phyloP scores from a whole-genome alignment of 148 eudicot genomes.

The Mesembryanthemum crystallinum region DNA sequence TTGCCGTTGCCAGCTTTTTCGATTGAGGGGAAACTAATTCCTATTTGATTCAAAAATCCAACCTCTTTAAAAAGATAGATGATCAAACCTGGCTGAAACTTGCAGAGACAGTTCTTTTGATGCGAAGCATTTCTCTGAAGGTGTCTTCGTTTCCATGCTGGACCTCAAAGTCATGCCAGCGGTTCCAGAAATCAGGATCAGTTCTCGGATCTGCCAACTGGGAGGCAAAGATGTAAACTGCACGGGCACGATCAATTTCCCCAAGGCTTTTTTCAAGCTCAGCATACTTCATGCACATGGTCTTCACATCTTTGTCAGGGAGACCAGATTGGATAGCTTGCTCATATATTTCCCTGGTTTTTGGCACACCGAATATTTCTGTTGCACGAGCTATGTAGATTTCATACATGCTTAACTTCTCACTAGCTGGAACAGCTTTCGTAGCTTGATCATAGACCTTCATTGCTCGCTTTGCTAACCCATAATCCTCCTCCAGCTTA shows the following conservation, averaged over 20 bases:
- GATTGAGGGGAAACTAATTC: neutral
- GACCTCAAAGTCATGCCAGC: conserved; percentile 91
- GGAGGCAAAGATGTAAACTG: conserved; percentile 57
- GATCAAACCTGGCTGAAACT: conserved; percentile 74
- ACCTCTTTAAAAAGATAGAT: neutral
- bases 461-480: conserved; percentile 93
- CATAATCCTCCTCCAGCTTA: conserved; percentile 85
- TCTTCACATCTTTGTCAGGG: conserved; percentile 84
- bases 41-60: neutral
- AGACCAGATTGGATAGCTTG: conserved; percentile 89
- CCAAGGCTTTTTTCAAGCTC: conserved; percentile 96
- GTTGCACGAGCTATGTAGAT: conserved; percentile 91
- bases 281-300: conserved; percentile 84
- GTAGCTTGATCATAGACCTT: conserved; percentile 87
- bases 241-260: conserved; percentile 89
- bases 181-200: conserved; percentile 76
- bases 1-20: neutral
- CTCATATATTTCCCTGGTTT: conserved; percentile 87
- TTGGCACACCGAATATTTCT: conserved; percentile 90
- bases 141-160: conserved; percentile 96
- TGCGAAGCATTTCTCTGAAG: conserved; percentile 85
- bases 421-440: conserved; percentile 77
- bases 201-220: conserved; percentile 80
- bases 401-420: conserved; percentile 93
- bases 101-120: conserved; percentile 79